Percentiles rank a stretch among this genome's conserved stretches.
These are phyloP conservation scores for Irpex sp. DNA, from an alignment of 1,284 basidiomycete species.

Conservation along the genomic window DNA sequence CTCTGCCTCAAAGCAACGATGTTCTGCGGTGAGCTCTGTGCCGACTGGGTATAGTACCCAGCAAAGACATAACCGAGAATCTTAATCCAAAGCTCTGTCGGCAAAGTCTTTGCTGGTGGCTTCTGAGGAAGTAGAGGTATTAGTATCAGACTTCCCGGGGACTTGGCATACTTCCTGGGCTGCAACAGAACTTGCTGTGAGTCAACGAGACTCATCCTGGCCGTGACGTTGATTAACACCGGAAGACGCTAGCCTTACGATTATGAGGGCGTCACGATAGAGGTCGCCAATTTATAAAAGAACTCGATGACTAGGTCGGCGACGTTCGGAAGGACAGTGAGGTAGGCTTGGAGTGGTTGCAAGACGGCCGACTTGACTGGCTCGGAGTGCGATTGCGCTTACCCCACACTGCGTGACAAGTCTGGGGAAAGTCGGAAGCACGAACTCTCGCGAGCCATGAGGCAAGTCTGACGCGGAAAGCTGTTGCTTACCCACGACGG, in stretches of 20 bases:
- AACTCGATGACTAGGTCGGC: not conserved
- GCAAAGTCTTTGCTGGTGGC: slow-evolving; percentile 51
- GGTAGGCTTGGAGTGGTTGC: not conserved
- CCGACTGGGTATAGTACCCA: slow-evolving; percentile 18
- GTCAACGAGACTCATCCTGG: not conserved
- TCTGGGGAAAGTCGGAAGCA: not conserved
- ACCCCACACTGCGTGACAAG: not conserved
- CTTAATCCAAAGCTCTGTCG: slow-evolving; percentile 66
- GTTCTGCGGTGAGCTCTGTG: not conserved
- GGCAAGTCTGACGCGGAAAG: not conserved
- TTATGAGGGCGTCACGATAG: too few relatives aligned
- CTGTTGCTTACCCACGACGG: not conserved
- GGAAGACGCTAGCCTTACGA: too few relatives aligned
- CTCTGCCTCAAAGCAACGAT: slow-evolving; percentile 18
- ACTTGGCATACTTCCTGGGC: slow-evolving; percentile 36
- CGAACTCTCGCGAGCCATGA: not conserved
- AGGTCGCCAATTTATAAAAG: not conserved
- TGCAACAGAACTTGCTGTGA: slow-evolving; percentile 26
- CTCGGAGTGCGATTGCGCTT: not conserved
- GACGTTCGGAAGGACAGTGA: not conserved
- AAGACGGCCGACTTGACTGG: not conserved
- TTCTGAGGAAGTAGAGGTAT: slow-evolving; percentile 60
- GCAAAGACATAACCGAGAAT: slow-evolving; percentile 52
- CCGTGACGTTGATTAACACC: not conserved
- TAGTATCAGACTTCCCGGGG: slow-evolving; percentile 59